Base-by-base conservation (phyloP, 805 yeast genomes). In the Wickerhamomyces ciferrii region DNA sequence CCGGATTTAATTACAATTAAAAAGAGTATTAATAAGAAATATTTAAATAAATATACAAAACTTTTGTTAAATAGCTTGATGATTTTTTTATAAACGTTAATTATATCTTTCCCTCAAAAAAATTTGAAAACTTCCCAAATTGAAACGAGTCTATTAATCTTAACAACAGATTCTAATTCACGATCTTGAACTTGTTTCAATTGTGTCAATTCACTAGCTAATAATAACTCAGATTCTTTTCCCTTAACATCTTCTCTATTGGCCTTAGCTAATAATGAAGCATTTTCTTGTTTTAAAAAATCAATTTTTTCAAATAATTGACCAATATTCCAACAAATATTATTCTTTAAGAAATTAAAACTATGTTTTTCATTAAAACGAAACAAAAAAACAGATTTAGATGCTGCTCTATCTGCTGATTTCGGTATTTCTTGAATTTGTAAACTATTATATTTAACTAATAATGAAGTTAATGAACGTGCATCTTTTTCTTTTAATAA, bases 351-450 rank as follows among this genome's bases (percentile, higher is more conserved):
- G 21, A 73, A 68, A 42, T 69, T 65, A 49, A 74, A 74, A 3
- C 81, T 75, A 48, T 75, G 75, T 17, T 58, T 63, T n/a, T 79
- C 75, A 32, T 79, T 81, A 54, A 81, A 84, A 58, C 89, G 76
- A 73, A 89, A 94, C 31, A 91, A 74, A 61, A 80, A 94, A 25
- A 87, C 84, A 1, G 97, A 84, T 54, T 96, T 81, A 37, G 87
- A 81, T 0, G 97, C 96, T 2, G 96, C 91, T 54, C 98, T 76
- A 62, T 94, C 98, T 21, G 81, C 83, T 9, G 96, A 84, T 57
- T 92, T 79, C 13, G 98, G 97, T 25, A 94, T 85, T 67, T 94
- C 99, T 66, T 92, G 98, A 34, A 91, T 75, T 60, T 92, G 96
- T 18, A 91, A 69, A 18, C 87, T 76, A 50, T 91, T 89, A 52